Evolutionary conservation across 2,329 filamentous ascomycete genomes (phyloP), one percentile per base, ranked within the genome.

Genomic region (Fusarium anthophilum): DNA sequence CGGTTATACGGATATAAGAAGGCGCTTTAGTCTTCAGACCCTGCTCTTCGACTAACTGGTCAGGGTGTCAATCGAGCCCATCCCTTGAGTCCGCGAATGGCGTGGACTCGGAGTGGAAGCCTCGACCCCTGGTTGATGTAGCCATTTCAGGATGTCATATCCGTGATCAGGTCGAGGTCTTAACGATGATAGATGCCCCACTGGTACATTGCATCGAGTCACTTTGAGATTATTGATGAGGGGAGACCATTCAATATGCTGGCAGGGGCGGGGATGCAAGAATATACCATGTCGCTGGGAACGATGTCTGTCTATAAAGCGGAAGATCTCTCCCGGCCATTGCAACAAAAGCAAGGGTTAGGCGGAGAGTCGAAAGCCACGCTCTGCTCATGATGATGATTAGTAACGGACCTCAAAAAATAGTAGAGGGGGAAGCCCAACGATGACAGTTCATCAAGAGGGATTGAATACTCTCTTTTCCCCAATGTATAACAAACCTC

Each of bases 71-170:
- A 39, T 22, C 57, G 35, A 63, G 20, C 26, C 15, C 24, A 54
- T 32, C 22, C 37, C 35, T 26, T 35, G 37, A 22, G 44, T 58
- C 65, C 45, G 37, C 54, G 68, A 56, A 56, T 50, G 66, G 48
- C 64, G 38, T 41, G 51, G 48, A 70, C 45, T 50, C 50, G 54
- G 68, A 56, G 59, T 39, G 51, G 45, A 37, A 48, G 53, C 24
- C 35, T 32, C 37, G 38, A 44, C 58, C 68, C 68, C 54, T 55
- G 32, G 59, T 65, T 45, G 32, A 41, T 18, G 32, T 51, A 54
- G 17, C 68, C 54, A 32, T 70, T 64, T 70, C 45, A 63, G 67
- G 67, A 44, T 63, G 48, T 69, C 43, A 65, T 48, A 35, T 51
- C 68, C 65, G 67, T 28, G 54, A 44, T 59, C 59, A 55, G 28